Evolutionary conservation across 2,329 filamentous ascomycete species (phyloP), one percentile per base, ranked within the genome.

Genomic region (Camillea tinctor): DNA sequence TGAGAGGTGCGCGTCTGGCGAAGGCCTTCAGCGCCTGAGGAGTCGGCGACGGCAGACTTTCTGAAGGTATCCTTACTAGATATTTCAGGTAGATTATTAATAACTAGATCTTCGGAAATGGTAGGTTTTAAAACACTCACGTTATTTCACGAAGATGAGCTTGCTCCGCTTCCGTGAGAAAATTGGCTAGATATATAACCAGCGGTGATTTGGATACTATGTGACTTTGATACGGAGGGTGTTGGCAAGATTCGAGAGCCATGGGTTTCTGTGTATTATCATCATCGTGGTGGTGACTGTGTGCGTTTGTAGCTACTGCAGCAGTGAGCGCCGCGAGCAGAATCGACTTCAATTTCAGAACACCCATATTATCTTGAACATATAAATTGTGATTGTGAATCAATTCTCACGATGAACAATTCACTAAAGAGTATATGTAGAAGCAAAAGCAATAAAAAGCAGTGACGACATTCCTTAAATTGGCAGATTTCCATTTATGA

Each of bases 1-100:
- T 79, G 78, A 19, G 79, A 82, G 0, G 76, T 80, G 57, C 78
- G 79, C 24, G 77, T 76, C 30, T 69, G 65, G 54, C 75, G 71
- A 49, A 76, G 68, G 23, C 73, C 72, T 53, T 75, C 67, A 52
- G 69, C 68, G 54, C 72, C 73, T 23, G 67, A 67, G 5, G 68
- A 61, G 54, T 77, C 75, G 19, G 77, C 74, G 15, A 79, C 72
- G 51, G 75, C 76, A 5, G 80, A 82, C 55, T 77, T 75, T 4
- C 73, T 71, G 68, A 83, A 83, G 1, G 74, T 77, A 52, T 76
- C 72, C 57, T 75, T 73, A 9, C 79, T 81, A 58, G 40, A 52
- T 49, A 20, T 8, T 11, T 2, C 26, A 11, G 3, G 13, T 9
- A 11, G 19, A 24, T 53, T 49, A 56, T 65, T 53, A 69, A 58